Evolutionary conservation across 1,284 basidiomycete species (phyloP).

Genomic region (Cystobasidium pallidum): DNA sequence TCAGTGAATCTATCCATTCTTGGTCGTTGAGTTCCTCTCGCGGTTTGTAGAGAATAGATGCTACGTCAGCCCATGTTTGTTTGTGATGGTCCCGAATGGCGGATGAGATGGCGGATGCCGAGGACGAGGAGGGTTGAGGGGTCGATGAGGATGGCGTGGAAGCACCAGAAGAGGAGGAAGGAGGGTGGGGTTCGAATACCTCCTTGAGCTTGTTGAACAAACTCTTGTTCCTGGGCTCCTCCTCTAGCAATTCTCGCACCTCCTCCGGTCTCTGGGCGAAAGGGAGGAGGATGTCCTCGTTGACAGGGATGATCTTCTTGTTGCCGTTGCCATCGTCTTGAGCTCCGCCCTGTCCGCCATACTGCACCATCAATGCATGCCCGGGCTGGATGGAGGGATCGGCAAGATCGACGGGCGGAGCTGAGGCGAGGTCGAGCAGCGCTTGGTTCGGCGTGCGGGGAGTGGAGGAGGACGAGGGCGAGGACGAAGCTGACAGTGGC

Average conservation of each 20-base stretch:
- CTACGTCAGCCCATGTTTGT: conserved; percentile 24
- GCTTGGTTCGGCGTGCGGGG: background rate
- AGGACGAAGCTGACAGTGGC: background rate
- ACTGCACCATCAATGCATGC: conserved; percentile 1
- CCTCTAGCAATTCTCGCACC: conserved; percentile 28
- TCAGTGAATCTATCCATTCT: conserved; percentile 43
- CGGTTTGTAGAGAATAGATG: conserved; percentile 8
- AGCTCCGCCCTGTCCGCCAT: background rate
- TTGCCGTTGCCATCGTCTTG: background rate
- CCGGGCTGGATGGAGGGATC: conserved; percentile 2
- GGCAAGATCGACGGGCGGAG: conserved; percentile 10
- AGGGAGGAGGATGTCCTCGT: conserved; percentile 34
- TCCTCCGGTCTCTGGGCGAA: conserved; percentile 34
- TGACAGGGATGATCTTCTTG: conserved; percentile 33
- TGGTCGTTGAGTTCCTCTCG: conserved; percentile 32
- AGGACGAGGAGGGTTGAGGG: background rate
- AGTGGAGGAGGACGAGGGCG: background rate
- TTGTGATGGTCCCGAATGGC: background rate
- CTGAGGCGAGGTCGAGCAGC: background rate
- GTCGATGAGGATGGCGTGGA: background rate
- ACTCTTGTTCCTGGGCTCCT: conserved; percentile 13
- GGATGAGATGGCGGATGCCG: background rate
- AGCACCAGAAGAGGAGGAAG: conserved; percentile 6
- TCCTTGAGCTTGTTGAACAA: conserved; percentile 21
- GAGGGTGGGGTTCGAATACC: conserved; percentile 20